Conservation (phyloP, 2,329 filamentous ascomycete species). For the Arachnopeziza araneosa region DNA sequence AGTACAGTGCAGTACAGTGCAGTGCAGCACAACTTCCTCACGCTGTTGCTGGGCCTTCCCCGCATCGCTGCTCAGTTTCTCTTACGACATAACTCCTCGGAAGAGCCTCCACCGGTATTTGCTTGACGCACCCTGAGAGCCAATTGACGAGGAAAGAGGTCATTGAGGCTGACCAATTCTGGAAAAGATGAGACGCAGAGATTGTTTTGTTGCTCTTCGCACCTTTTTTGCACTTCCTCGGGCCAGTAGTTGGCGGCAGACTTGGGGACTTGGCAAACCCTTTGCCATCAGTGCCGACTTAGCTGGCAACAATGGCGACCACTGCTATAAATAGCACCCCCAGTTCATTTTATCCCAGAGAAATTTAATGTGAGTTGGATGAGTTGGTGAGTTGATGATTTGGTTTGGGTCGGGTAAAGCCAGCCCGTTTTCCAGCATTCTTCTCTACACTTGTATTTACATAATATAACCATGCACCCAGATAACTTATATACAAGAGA, state of each 20-base stretch:
- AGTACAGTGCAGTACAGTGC: too few species aligned
- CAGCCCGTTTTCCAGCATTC: not conserved
- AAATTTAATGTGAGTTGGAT: too few species aligned
- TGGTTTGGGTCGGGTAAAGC: not conserved
- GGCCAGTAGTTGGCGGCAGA: not conserved
- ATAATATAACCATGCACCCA: constrained; percentile 9
- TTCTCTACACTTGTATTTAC: not conserved
- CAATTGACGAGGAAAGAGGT: not conserved
- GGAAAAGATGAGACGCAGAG: not conserved
- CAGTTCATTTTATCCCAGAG: too few species aligned
- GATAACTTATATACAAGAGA: constrained; percentile 21
- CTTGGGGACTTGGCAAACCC: not conserved
- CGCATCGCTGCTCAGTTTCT: not conserved
- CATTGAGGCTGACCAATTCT: not conserved
- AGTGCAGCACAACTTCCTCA: too few species aligned
- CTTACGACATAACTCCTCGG: not conserved
- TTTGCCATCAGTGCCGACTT: not conserved
- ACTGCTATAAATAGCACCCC: too few species aligned
- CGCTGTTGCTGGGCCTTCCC: not conserved
- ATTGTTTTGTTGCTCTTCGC: not conserved
- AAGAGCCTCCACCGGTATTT: not conserved
- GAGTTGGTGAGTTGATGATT: not conserved
- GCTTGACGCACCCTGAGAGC: not conserved
- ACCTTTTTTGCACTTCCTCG: not conserved
- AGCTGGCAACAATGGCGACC: too few species aligned